phyloP scores from a whole-genome alignment of 768 basidiomycete species.

The Suillus variegatus region DNA sequence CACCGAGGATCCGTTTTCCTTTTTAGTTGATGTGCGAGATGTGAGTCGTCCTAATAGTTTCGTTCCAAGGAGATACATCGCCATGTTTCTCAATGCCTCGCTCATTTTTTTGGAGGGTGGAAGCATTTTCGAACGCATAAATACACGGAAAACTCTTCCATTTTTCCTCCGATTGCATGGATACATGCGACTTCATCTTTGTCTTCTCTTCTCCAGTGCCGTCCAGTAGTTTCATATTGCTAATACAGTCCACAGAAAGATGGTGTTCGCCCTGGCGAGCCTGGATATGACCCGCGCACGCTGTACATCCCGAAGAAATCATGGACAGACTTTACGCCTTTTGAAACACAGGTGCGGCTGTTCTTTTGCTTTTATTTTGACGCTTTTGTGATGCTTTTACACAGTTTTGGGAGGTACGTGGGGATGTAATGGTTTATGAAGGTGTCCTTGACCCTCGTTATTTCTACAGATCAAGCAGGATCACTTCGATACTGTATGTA shows the following conservation, averaged over 20 bases:
- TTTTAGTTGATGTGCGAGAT: conserved; percentile 73
- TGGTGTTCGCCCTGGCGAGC: conserved; percentile 71
- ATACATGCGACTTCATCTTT: not conserved
- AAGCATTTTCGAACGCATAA: not conserved
- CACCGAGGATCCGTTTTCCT: conserved; percentile 73
- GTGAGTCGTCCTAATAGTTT: conserved; percentile 38
- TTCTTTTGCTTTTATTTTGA: not conserved
- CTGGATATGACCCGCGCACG: conserved; percentile 89
- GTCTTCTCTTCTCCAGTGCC: conserved; percentile 6
- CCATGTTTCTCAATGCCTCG: not conserved
- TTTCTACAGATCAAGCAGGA: conserved; percentile 88
- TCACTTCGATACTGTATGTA: conserved; percentile 86
- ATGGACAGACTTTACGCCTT: conserved; percentile 88
- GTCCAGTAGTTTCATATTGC: not conserved
- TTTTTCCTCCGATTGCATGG: not conserved
- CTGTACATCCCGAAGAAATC: conserved; percentile 73
- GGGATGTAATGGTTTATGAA: not conserved
- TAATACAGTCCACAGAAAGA: conserved; percentile 62
- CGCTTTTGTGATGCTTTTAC: conserved; percentile 6
- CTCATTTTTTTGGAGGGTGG: not conserved
- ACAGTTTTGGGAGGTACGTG: conserved; percentile 75
- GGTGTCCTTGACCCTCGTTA: conserved; percentile 20
- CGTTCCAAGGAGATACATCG: not conserved
- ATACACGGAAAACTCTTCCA: not conserved
- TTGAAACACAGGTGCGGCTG: conserved; percentile 78